Evolutionary conservation across 2,329 filamentous ascomycete species (phyloP).

Genomic region (Colletotrichum nymphaeae): DNA sequence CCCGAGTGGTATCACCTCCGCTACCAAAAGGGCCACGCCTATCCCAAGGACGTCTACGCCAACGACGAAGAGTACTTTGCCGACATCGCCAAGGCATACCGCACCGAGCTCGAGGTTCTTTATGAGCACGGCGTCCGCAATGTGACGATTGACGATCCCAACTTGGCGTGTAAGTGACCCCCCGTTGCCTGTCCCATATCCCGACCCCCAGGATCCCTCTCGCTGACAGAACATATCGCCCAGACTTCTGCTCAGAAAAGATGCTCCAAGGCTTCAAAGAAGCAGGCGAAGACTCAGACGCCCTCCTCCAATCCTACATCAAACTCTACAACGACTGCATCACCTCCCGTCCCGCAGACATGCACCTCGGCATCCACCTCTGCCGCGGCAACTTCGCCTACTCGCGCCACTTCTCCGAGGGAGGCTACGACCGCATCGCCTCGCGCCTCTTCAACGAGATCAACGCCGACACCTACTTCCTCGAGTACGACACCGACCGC

Average conservation of each 20-base stretch:
- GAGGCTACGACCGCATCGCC: slow-evolving; percentile 72
- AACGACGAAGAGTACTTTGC: slow-evolving; percentile 68
- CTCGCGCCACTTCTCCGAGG: slow-evolving; percentile 72
- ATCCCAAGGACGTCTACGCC: slow-evolving; percentile 65
- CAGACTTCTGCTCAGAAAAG: slow-evolving; percentile 74
- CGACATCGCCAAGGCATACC: slow-evolving; percentile 67
- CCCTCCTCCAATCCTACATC: slow-evolving; percentile 77
- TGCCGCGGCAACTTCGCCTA: slow-evolving; percentile 72
- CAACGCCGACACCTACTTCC: slow-evolving; percentile 71
- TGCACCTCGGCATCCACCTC: slow-evolving; percentile 79
- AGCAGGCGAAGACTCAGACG: slow-evolving; percentile 48
- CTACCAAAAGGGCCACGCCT: slow-evolving; percentile 67
- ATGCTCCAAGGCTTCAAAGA: slow-evolving; percentile 36
- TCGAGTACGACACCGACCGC: slow-evolving; percentile 68
- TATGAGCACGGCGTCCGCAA: slow-evolving; percentile 67
- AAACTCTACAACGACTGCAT: slow-evolving; percentile 80
- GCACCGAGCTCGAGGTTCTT: slow-evolving; percentile 63
- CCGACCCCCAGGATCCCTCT: too few relatives aligned
- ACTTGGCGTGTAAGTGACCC: slow-evolving; percentile 55
- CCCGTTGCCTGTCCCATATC: background rate
- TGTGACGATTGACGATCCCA: slow-evolving; percentile 72
- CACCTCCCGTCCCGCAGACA: slow-evolving; percentile 68
- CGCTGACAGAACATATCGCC: background rate
- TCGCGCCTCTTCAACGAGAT: slow-evolving; percentile 69
- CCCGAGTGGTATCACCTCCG: slow-evolving; percentile 74